Base-by-base conservation (phyloP, 1,284 basidiomycete genomes). In the Trichosporon inkin region DNA sequence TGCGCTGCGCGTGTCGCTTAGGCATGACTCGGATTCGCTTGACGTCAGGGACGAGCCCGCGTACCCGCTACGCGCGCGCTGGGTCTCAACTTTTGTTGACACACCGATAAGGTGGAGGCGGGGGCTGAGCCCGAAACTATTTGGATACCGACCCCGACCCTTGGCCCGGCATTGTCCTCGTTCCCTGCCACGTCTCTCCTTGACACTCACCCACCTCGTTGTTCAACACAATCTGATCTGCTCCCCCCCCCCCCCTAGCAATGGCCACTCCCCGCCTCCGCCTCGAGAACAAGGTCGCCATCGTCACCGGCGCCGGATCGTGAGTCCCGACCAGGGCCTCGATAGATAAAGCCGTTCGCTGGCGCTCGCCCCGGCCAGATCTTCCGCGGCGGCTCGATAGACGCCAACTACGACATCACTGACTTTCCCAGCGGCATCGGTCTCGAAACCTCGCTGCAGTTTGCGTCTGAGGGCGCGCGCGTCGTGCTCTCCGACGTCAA, bases 401-500 rank as follows among this genome's bases (percentile, higher is more conserved):
- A 14, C 22, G 11, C 4, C 41, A 49, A 24, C 44, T 28, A 6
- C 2, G 22, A n/a, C 3, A 6, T 5, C 40, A 2, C 22, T 13
- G 6, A 16, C 17, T 8, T 1, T n/a, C 17, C 61, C 56, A 75
- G 76, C 63, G 95, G 94, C 13, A 96, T 98, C 75, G 94, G 94
- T 39, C 85, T 96, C 61, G 92, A 98, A 80, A 88, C 92, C 1
- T 87, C 91, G 19, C 82, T 96, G 63, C 84, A 97, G 60, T 98
- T 98, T 75, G 93, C 94, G 6, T 83, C 85, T 60, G 94, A 98
- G 76, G 94, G 94, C 51, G 92, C 91, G 14, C 84, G 86, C 69
- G 86, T 97, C 66, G 77, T 96, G 44, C 84, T 95, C 44, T 88
- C 87, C 17, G 94, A 98, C 76, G 86, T 97, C 77, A 95, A 94